These are phyloP conservation scores for Vitis rotundifolia DNA, from an alignment of 164 flowering plant species.

Conservation along the genomic window DNA sequence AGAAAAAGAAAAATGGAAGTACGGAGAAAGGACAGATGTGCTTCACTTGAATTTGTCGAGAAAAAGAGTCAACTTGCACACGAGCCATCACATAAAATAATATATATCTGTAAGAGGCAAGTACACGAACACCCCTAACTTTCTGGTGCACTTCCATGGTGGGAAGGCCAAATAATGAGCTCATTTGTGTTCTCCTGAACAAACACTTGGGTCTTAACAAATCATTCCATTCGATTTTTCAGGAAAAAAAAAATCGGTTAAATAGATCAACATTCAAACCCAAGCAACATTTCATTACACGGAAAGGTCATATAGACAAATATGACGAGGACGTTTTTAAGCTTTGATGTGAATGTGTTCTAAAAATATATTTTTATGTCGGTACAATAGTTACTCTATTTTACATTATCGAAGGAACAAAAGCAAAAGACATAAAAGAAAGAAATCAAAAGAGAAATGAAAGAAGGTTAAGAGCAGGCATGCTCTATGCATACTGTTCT, in stretches of 20 bases:
- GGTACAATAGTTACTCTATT: no score
- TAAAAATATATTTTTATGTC: no score
- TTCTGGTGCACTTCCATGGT: slow-evolving; percentile 7
- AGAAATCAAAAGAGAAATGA: no score
- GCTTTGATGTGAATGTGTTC: no score
- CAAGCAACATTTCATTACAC: slow-evolving; percentile 15
- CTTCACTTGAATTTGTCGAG: slow-evolving; percentile 21
- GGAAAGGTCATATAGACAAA: slow-evolving; percentile 4
- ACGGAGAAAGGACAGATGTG: slow-evolving; percentile 15
- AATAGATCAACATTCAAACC: no score
- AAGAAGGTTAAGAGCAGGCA: no score
- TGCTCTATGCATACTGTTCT: no score
- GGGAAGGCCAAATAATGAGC: neutral
- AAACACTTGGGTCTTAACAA: neutral
- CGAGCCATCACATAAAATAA: slow-evolving; percentile 14
- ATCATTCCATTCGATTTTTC: neutral
- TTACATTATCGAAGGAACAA: no score
- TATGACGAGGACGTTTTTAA: no score
- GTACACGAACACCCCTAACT: slow-evolving; percentile 14
- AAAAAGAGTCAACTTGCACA: neutral
- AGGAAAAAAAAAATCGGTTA: no score
- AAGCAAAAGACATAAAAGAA: no score
- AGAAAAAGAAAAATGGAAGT: neutral
- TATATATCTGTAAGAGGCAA: slow-evolving; percentile 16
- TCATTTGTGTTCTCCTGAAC: slow-evolving; percentile 4